Conservation (phyloP, 1,284 basidiomycete genomes). For the Phylloboletellus chloephorus region DNA sequence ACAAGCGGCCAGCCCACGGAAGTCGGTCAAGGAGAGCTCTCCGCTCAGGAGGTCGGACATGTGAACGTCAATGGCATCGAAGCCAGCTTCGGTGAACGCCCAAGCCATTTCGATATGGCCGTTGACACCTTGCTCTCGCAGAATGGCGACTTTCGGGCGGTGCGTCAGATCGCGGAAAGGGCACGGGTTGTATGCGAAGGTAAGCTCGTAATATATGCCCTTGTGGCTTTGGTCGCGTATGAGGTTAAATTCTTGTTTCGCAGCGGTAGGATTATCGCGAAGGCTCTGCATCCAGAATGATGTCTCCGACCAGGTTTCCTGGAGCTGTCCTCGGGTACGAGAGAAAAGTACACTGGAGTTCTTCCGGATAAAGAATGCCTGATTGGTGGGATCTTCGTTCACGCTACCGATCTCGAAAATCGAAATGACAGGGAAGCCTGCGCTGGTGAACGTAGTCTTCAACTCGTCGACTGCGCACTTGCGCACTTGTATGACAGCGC, state of each 20-base stretch:
- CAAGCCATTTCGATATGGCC: conserved; percentile 99
- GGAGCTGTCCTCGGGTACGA: conserved; percentile 67
- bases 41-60: conserved; percentile 95
- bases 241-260: conserved; percentile 79
- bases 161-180: conserved; percentile 33
- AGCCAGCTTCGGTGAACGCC: conserved; percentile 91
- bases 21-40: conserved; percentile 54
- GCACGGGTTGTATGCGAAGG: conserved; percentile 49
- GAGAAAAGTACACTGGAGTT: conserved; percentile 55
- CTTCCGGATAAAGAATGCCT: conserved; percentile 60
- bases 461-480: conserved; percentile 57
- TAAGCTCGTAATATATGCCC: conserved; percentile 79
- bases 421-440: conserved; percentile 68
- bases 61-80: conserved; percentile 93
- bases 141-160: conserved; percentile 88
- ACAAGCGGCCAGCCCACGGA: conserved; percentile 90
- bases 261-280: conserved; percentile 78
- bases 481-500: conserved; percentile 86
- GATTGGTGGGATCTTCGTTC: conserved; percentile 46
- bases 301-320: conserved; percentile 90
- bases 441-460: conserved; percentile 54
- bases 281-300: conserved; percentile 88
- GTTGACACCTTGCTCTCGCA: conserved; percentile 98
- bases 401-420: conserved; percentile 77
- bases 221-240: conserved; percentile 60